Base-by-base conservation (phyloP, 140 eudicot species). In the Ambrosia hybrid region DNA sequence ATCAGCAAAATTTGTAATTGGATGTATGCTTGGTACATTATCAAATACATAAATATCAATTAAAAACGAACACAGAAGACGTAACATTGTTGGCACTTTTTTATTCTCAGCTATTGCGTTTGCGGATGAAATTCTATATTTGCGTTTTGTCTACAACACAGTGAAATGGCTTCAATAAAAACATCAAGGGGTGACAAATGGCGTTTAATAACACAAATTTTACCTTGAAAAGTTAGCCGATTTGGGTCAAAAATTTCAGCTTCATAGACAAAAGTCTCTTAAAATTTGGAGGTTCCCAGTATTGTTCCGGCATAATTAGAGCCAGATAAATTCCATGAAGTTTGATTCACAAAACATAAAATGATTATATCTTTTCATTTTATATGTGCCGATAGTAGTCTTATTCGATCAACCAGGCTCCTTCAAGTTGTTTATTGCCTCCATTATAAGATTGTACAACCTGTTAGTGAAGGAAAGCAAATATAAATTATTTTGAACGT, bases 201-300 rank as follows among this genome's bases (percentile, higher is more conserved):
- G 48, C 36, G 58, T 33, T 10, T 41, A 41, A 41, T 41, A 15
- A 45, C 45, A 71, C 36, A 48, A n/a, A 56, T 60, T 36, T 55
- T 74, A 93, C 99, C 97, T 89, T 90, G 30, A 88, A 73, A 39
- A 93, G 90, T 77, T 88, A 84, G 51, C 97, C 99, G 0, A 67
- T 86, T 59, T 90, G 85, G 72, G 95, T 84, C 80, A 93, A 67
- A 75, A 83, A 87, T 83, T 90, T 90, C 85, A 93, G 74, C 70
- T 90, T 90, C 52, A 90, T 85, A 61, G 99, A 93, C 77, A 93
- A 76, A 38, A 90, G 85, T 74, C 96, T 80, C 75, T 90, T 93
- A 43, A 93, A 93, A 79, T 93, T 88, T 64, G 96, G 88, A 65
- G 97, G 99, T 37, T 97, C 96, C 97, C 96, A 90, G 79, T 90